A percentile compares a stretch with the other conserved stretches of the same genome.
phyloP scores from a whole-genome alignment of 768 basidiomycete species.

The Psilocybe tampanensis region DNA sequence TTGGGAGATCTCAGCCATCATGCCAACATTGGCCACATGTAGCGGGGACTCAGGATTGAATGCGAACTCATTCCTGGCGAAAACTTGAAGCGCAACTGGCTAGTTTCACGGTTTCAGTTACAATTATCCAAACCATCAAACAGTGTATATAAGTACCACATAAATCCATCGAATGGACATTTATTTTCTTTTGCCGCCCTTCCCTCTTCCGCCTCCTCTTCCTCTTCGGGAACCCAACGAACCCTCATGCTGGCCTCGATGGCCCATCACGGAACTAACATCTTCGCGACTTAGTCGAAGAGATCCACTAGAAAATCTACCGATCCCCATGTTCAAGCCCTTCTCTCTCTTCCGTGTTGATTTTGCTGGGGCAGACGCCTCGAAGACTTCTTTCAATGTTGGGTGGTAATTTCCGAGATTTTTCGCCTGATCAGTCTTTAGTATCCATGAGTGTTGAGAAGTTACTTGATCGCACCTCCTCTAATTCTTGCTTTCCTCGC shows the following conservation, averaged over 20 bases:
- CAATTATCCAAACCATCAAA: not conserved
- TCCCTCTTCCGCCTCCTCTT: conserved; percentile 8
- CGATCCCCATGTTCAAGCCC: conserved; percentile 80
- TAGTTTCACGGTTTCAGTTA: not conserved
- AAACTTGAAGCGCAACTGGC: not conserved
- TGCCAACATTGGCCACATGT: conserved; percentile 12
- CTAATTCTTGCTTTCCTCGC: conserved; percentile 52
- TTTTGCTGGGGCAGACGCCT: conserved; percentile 31
- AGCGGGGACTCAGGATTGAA: not conserved
- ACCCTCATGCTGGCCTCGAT: conserved; percentile 18
- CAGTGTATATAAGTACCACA: conserved; percentile 4
- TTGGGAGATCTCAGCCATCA: conserved; percentile 15
- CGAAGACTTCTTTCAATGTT: conserved; percentile 68
- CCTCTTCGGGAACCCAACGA: conserved; percentile 21
- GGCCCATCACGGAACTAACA: conserved; percentile 38
- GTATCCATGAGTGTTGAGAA: not conserved
- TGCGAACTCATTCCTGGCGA: not conserved
- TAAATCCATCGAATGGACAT: not conserved
- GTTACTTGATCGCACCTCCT: conserved; percentile 57
- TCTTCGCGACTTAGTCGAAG: conserved; percentile 68
- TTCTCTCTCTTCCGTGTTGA: conserved; percentile 53
- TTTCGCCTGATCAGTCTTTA: conserved; percentile 59
- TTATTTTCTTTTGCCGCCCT: conserved; percentile 18
- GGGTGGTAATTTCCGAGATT: conserved; percentile 86
- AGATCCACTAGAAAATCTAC: conserved; percentile 70